Base-by-base conservation (phyloP, 2,329 filamentous ascomycete genomes). In the Chaetomium sp. region DNA sequence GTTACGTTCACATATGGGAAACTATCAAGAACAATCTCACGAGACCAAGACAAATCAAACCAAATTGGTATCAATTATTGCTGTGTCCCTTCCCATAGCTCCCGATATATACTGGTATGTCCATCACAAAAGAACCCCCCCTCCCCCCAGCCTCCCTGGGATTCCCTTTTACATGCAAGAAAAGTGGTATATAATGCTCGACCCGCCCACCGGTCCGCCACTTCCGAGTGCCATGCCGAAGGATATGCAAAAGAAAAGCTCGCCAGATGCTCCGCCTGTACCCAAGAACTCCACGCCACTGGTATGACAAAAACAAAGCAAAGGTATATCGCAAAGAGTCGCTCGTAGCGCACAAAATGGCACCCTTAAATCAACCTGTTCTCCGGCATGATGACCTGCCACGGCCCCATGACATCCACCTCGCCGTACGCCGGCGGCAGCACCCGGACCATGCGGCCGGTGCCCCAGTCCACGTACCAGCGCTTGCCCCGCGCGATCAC, bases 391-490 rank as follows among this genome's bases (percentile, higher is more conserved):
- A 83, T 78, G 50, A 80, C 74, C 71, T 83, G 81, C 81, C 81
- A 84, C 35, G 82, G 78, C 0, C 80, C 81, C 64, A 79, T 80
- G 65, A 78, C 75, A 62, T 83, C 79, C 55, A 80, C 76, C 70
- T 85, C 83, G 49, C 81, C 81, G 70, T 86, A 87, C 5, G 77
- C 78, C 1, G 84, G 84, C 12, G 84, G 84, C 21, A 82, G 75
- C 23, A 85, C 82, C 19, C 82, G 78, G 31, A 81, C 78, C 80
- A 85, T 83, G 62, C 80, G 79, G 45, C 85, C 85, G 19, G 83
- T 86, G 16, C 75, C 75, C 85, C 85, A 87, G 76, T 87, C 84
- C 51, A 87, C 83, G 65, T 81, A 80, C 83, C 84, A 87, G 70
- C 83, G 79, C 72, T 83, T 85, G 50, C 84, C 85, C 67, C 82